Evolutionary conservation across 257 asterid species (phyloP).

Genomic region (Fraxinus americana): DNA sequence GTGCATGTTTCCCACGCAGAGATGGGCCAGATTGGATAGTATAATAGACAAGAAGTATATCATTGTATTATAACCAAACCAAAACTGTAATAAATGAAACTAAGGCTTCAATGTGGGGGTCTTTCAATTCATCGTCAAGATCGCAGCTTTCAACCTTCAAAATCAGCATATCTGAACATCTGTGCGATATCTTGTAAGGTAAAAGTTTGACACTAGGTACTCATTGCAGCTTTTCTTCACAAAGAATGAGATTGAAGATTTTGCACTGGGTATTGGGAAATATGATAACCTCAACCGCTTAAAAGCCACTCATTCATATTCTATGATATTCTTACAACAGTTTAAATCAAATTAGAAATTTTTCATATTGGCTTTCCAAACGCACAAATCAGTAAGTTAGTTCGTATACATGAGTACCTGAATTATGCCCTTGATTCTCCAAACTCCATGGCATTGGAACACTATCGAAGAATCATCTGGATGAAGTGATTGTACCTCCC

Average conservation of each 20-base stretch:
- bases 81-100: background rate
- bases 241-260: background rate
- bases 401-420: constrained; percentile 22
- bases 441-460: constrained; percentile 30
- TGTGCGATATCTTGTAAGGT: background rate
- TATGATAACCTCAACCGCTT: background rate
- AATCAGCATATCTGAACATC: background rate
- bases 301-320: constrained; percentile 7
- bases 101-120: background rate
- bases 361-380: background rate
- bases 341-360: background rate
- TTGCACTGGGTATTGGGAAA: background rate
- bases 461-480: constrained; percentile 36
- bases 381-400: background rate
- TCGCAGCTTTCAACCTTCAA: background rate
- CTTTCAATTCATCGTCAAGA: background rate
- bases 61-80: background rate
- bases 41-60: background rate
- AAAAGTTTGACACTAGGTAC: background rate
- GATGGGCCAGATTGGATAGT: background rate
- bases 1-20: background rate
- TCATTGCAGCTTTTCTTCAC: background rate
- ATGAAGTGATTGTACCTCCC: constrained; percentile 36
- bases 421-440: constrained; percentile 40
- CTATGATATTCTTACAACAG: background rate